A percentile compares a stretch with the other conserved stretches of the same genome.
Conservation (phyloP, 345 rosid genomes). For the Cardiospermum halicacabum region DNA sequence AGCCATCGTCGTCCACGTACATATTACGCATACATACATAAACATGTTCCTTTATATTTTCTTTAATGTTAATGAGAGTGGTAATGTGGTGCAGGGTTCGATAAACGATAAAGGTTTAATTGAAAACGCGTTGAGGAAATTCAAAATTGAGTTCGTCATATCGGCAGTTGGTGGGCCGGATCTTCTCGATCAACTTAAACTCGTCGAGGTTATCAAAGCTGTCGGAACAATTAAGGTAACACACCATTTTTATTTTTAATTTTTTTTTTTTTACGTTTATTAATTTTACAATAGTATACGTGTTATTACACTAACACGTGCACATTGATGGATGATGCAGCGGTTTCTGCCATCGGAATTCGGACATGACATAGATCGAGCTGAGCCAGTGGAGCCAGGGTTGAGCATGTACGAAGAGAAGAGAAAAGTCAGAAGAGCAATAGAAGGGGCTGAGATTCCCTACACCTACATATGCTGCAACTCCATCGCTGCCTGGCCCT, state of each 20-base stretch:
- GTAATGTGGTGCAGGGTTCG: constrained; percentile 29
- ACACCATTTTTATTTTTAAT: background rate
- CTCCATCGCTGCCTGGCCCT: constrained; percentile 41
- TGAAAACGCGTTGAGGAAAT: constrained; percentile 22
- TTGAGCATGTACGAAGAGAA: constrained; percentile 27
- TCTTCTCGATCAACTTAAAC: constrained; percentile 21
- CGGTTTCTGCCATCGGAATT: constrained; percentile 36
- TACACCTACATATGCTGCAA: constrained; percentile 39
- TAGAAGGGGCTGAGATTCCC: constrained; percentile 28
- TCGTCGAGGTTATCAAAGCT: constrained; percentile 24
- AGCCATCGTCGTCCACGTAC: constrained; percentile 18
- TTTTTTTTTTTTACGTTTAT: background rate
- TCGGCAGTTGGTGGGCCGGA: constrained; percentile 29
- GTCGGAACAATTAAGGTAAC: constrained; percentile 25
- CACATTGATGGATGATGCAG: constrained; percentile 6
- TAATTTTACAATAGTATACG: too few species aligned
- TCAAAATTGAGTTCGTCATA: constrained; percentile 23
- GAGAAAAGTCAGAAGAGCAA: constrained; percentile 25
- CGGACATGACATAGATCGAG: constrained; percentile 34
- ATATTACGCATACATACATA: too few species aligned
- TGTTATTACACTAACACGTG: too few species aligned
- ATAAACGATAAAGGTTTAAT: constrained; percentile 17
- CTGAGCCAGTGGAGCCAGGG: constrained; percentile 39
- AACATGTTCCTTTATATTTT: too few species aligned
- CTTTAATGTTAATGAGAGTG: too few species aligned